phyloP scores from a whole-genome alignment of 495 filamentous ascomycete genomes.

The Cercophora scortea region DNA sequence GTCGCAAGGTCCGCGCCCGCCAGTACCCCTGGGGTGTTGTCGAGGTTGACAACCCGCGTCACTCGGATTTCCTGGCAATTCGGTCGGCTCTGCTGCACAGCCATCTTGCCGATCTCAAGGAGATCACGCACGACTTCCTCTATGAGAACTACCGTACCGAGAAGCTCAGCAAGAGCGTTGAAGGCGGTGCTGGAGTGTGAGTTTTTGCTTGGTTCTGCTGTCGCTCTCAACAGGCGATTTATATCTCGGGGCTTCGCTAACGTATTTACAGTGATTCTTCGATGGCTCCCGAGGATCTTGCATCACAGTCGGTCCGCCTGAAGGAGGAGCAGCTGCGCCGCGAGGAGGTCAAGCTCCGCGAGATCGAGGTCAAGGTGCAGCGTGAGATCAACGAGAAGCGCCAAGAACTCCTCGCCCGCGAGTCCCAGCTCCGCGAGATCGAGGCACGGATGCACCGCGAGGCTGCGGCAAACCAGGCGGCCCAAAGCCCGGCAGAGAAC shows the following conservation, averaged over 20 bases:
- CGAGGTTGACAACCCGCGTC: conserved; percentile 97
- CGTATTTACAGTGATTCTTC: conserved; percentile 55
- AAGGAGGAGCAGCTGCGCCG: conserved; percentile 99
- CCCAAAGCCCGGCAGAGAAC: conserved; percentile 20
- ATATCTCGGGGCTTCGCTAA: conserved; percentile 20
- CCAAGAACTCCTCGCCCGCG: conserved; percentile 93
- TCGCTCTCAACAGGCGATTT: neutral
- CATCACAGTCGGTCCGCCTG: conserved; percentile 90
- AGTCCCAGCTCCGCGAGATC: conserved; percentile 96
- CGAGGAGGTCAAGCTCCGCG: conserved; percentile 98
- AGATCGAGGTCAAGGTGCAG: conserved; percentile 98
- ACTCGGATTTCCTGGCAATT: conserved; percentile 97
- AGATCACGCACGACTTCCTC: conserved; percentile 98
- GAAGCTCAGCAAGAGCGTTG: conserved; percentile 98
- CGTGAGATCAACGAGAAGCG: conserved; percentile 99
- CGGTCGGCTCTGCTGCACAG: conserved; percentile 93
- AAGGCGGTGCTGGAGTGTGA: conserved; percentile 80
- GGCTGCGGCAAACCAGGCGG: conserved; percentile 26
- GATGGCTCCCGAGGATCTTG: conserved; percentile 96
- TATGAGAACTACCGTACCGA: conserved; percentile 99
- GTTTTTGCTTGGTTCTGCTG: conserved; percentile 28
- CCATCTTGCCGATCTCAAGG: conserved; percentile 95
- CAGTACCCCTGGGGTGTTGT: conserved; percentile 99
- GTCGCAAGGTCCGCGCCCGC: conserved; percentile 82
- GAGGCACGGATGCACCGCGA: conserved; percentile 55